Evolutionary conservation across 2,329 filamentous ascomycete genomes (phyloP).

Genomic region (Magnaporthales sp.): DNA sequence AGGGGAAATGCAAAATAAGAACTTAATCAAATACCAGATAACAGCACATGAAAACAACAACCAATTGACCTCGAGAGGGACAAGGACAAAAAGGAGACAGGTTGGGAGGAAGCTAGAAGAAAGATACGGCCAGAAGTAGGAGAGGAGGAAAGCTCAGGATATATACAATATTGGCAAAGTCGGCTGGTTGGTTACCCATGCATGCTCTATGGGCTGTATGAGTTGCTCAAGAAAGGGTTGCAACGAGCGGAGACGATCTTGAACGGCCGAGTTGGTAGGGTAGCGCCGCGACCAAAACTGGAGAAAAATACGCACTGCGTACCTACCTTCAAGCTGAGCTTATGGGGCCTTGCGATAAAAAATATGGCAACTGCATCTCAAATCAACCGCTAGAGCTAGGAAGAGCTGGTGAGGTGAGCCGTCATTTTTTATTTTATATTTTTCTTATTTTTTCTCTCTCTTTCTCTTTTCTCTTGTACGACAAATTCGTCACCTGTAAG

Average conservation of each 20-base stretch:
- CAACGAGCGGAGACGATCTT: not conserved
- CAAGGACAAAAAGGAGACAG: not conserved
- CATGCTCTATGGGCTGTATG: not conserved
- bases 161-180: not conserved
- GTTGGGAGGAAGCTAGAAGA: not conserved
- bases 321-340: not conserved
- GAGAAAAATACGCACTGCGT: not conserved
- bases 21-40: not conserved
- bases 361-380: not conserved
- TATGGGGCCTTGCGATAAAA: not conserved
- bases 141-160: not conserved
- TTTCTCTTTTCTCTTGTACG: not conserved
- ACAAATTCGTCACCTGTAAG: not conserved
- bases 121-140: not conserved
- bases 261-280: not conserved
- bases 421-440: not conserved
- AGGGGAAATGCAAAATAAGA: not conserved
- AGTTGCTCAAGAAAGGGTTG: not conserved
- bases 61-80: not conserved
- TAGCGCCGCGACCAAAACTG: not conserved
- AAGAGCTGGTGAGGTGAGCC: not conserved
- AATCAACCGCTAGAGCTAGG: not conserved
- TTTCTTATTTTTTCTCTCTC: not conserved
- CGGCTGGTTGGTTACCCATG: not conserved
- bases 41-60: not conserved